Evolutionary conservation across 257 asterid species (phyloP).

Genomic region (Gentiana macrophylla): DNA sequence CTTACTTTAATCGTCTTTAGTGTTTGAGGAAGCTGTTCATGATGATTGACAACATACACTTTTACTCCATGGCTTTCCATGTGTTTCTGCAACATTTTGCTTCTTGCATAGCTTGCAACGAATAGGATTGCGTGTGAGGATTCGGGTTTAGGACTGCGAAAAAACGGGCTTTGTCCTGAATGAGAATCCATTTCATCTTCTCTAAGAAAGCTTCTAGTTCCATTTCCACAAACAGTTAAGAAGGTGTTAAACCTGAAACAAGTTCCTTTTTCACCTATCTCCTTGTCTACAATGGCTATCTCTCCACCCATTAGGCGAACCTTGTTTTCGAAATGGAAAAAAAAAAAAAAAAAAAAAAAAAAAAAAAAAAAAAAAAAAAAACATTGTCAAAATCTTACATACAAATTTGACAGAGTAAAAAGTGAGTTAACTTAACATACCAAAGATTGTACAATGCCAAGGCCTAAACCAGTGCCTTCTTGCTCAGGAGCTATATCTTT

Average conservation of each 20-base stretch:
- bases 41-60: conserved; percentile 9
- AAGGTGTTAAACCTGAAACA: conserved; percentile 30
- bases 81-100: conserved; percentile 6
- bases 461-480: conserved; percentile 76
- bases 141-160: neutral
- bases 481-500: conserved; percentile 37
- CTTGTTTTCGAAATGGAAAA: conserved; percentile 5
- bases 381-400: too few relatives aligned
- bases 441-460: conserved; percentile 76
- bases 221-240: neutral
- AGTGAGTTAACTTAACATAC: conserved; percentile 21
- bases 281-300: conserved; percentile 48
- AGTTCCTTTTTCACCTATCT: conserved; percentile 43
- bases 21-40: conserved; percentile 5
- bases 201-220: too few relatives aligned
- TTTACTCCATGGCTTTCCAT: conserved; percentile 9
- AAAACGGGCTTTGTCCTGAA: conserved; percentile 2
- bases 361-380: too few relatives aligned
- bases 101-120: conserved; percentile 10
- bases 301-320: conserved; percentile 79
- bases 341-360: too few relatives aligned
- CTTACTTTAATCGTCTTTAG: conserved; percentile 1
- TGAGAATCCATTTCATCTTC: conserved; percentile 5
- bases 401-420: neutral
- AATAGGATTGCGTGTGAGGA: conserved; percentile 14